A percentile compares a stretch with the other conserved stretches of the same genome.
phyloP scores from a whole-genome alignment of 768 basidiomycete species.

The Tricholomella constricta region DNA sequence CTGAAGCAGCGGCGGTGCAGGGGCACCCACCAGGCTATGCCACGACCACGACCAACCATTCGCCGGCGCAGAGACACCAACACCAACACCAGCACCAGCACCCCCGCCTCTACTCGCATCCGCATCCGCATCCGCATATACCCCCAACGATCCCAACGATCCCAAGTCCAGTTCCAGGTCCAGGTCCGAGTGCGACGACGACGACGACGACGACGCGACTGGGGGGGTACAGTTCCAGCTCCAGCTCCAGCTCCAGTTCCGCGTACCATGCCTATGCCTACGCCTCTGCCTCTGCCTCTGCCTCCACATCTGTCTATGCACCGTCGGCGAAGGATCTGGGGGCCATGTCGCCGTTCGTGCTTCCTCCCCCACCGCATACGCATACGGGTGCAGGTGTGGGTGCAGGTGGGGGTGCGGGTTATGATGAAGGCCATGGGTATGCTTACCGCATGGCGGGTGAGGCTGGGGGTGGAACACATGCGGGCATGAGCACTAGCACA shows the following conservation, averaged over 20 bases:
- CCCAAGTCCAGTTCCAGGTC: background rate
- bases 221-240: background rate
- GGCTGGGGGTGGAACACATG: conserved; percentile 1
- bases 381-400: background rate
- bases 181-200: too few relatives aligned
- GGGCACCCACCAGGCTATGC: background rate
- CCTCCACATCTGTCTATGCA: too few relatives aligned
- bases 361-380: too few relatives aligned
- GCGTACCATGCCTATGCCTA: too few relatives aligned
- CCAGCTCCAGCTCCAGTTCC: background rate
- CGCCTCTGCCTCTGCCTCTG: too few relatives aligned
- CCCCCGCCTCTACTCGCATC: background rate
- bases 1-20: too few relatives aligned
- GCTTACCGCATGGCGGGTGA: too few relatives aligned
- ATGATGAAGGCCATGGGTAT: background rate
- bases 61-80: too few relatives aligned
- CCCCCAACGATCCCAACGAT: background rate
- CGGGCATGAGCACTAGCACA: background rate
- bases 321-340: background rate
- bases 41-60: too few relatives aligned
- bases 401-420: background rate
- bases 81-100: too few relatives aligned
- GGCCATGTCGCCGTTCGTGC: conserved; percentile 4
- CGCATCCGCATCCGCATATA: background rate
- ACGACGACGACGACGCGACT: too few relatives aligned